Conservation (phyloP, 192 early-diverging fungal species). For the Gaertneriomyces semiglobifer region DNA sequence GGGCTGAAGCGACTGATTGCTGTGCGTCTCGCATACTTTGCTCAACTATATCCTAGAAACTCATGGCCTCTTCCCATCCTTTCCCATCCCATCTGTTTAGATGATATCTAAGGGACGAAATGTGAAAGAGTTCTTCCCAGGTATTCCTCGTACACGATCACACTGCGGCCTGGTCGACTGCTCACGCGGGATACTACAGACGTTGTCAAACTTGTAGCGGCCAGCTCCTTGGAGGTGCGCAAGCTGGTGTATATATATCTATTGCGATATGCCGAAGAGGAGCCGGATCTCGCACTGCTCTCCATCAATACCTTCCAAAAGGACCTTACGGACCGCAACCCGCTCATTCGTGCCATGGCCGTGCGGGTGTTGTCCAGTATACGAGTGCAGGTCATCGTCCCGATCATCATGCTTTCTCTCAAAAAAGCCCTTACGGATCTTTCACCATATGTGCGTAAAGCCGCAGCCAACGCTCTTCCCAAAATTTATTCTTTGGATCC, state of each 20-base stretch:
- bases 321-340: constrained; percentile 89
- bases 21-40: not conserved
- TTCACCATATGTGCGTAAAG: constrained; percentile 90
- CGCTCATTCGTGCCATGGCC: constrained; percentile 91
- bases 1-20: constrained; percentile 89
- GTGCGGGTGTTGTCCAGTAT: constrained; percentile 94
- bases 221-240: constrained; percentile 80
- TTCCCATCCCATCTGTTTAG: constrained; percentile 27
- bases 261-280: constrained; percentile 90
- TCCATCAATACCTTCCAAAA: constrained; percentile 98
- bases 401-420: constrained; percentile 75
- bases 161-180: not conserved
- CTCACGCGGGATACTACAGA: constrained; percentile 44
- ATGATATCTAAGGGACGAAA: constrained; percentile 88
- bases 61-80: too few species aligned
- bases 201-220: constrained; percentile 97
- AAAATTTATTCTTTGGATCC: constrained; percentile 86
- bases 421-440: constrained; percentile 81
- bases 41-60: too few species aligned
- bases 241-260: constrained; percentile 97
- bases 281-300: constrained; percentile 91
- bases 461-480: constrained; percentile 84
- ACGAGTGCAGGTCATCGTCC: constrained; percentile 41
- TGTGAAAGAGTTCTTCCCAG: constrained; percentile 78
- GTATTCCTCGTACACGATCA: constrained; percentile 19